Evolutionary conservation across 345 rosid species (phyloP).

Genomic region (Heritiera littoralis): DNA sequence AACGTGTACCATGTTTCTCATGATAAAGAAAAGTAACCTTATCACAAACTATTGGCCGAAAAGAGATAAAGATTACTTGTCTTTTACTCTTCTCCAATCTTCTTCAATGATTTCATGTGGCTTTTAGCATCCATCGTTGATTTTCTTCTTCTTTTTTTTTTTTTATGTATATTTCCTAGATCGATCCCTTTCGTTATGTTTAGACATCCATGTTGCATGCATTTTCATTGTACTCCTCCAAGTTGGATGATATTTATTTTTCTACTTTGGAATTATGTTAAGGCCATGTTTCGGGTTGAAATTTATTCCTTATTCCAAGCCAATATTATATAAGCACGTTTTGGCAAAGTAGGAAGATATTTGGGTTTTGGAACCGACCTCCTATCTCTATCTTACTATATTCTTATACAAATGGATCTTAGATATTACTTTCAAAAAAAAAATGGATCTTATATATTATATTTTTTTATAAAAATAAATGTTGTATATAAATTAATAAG

Average conservation of each 20-base stretch:
- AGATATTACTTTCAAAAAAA: too few species aligned
- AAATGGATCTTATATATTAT: neutral
- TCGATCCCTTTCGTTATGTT: conserved; percentile 16
- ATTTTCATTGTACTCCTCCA: too few species aligned
- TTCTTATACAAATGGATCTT: neutral
- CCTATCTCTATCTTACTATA: neutral
- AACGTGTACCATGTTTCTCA: neutral
- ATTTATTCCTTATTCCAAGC: neutral
- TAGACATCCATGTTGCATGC: neutral
- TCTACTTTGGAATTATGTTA: neutral
- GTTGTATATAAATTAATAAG: neutral
- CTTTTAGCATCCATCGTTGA: neutral
- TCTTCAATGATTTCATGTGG: conserved; percentile 2
- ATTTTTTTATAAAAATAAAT: neutral
- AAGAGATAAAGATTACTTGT: conserved; percentile 9
- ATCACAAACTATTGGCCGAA: neutral
- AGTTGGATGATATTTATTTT: neutral
- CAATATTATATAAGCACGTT: neutral
- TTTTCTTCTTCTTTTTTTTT: neutral
- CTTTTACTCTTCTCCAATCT: neutral
- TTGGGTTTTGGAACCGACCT: neutral
- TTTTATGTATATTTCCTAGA: neutral
- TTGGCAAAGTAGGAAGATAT: neutral
- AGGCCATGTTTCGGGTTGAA: neutral
- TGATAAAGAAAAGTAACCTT: neutral